Conservation (phyloP, 2,329 filamentous ascomycete species). For the Furcasterigmium sp. region DNA sequence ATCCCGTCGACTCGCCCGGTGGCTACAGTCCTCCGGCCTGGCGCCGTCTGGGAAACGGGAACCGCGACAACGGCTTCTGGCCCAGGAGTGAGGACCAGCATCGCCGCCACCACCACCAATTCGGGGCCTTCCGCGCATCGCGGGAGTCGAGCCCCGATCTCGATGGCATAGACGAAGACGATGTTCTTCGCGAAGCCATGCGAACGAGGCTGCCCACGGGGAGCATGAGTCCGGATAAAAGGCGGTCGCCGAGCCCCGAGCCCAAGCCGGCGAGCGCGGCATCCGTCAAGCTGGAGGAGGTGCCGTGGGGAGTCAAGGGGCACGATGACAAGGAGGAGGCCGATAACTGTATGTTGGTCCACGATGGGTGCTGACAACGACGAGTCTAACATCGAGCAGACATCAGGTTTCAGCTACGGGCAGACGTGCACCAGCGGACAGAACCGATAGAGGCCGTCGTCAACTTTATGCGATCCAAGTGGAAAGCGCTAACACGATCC, state of each 20-base stretch:
- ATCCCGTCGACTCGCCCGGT: conserved; percentile 45
- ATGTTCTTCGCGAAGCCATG: conserved; percentile 45
- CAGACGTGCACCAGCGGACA: conserved; percentile 82
- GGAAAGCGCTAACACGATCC: conserved; percentile 60
- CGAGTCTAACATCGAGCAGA: conserved; percentile 43
- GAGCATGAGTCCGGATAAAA: conserved; percentile 51
- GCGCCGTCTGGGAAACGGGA: conserved; percentile 55
- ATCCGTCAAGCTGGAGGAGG: conserved; percentile 29
- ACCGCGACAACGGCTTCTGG: conserved; percentile 56
- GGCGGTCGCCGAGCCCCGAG: conserved; percentile 39
- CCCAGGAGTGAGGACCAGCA: conserved; percentile 39
- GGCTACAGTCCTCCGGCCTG: conserved; percentile 57
- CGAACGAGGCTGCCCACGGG: conserved; percentile 50
- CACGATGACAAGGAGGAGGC: conserved; percentile 20
- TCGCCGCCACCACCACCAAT: conserved; percentile 52
- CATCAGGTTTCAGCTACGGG: conserved; percentile 80
- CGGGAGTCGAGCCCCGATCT: conserved; percentile 26
- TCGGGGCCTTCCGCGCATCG: conserved; percentile 35
- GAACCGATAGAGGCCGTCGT: conserved; percentile 76
- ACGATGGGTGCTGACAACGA: neutral
- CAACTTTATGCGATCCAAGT: conserved; percentile 54
- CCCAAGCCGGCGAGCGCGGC: conserved; percentile 31
- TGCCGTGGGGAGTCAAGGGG: conserved; percentile 1
- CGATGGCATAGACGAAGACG: conserved; percentile 29
- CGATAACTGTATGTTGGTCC: conserved; percentile 44